Conservation (phyloP, 257 asterid genomes). For the Plantago major region DNA sequence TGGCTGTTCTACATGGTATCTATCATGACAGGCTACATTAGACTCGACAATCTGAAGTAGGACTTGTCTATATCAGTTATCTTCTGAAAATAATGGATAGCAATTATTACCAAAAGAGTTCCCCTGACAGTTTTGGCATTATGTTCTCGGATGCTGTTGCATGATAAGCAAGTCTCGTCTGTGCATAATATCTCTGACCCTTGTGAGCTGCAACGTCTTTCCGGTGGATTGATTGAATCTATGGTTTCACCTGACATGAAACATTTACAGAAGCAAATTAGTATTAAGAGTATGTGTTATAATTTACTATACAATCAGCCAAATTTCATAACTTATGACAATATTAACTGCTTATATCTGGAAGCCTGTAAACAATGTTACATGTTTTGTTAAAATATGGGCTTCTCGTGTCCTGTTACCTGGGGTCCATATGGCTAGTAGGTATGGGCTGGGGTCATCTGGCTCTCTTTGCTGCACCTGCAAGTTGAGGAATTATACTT, state of each 20-base stretch:
- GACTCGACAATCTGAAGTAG: slow-evolving; percentile 12
- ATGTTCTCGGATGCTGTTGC: slow-evolving; percentile 89
- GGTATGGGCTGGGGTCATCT: slow-evolving; percentile 90
- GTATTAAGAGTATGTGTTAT: background rate
- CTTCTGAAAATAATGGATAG: slow-evolving; percentile 13
- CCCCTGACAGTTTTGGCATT: slow-evolving; percentile 83
- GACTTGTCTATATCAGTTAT: slow-evolving; percentile 7
- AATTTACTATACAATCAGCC: slow-evolving; percentile 7
- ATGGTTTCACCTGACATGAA: slow-evolving; percentile 73
- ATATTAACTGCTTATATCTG: slow-evolving; percentile 14
- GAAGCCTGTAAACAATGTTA: too few species aligned
- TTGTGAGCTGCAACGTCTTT: slow-evolving; percentile 61
- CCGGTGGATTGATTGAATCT: slow-evolving; percentile 80
- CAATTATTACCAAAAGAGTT: slow-evolving; percentile 71
- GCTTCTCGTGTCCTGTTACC: slow-evolving; percentile 40
- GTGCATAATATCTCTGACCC: slow-evolving; percentile 60
- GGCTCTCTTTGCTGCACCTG: slow-evolving; percentile 89
- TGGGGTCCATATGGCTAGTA: slow-evolving; percentile 98
- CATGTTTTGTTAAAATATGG: background rate
- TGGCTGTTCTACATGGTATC: slow-evolving; percentile 99
- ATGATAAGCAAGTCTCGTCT: slow-evolving; percentile 74
- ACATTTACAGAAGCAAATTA: background rate
- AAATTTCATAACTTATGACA: slow-evolving; percentile 1
- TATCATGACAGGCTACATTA: slow-evolving; percentile 35
- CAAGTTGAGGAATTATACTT: slow-evolving; percentile 25